Base-by-base conservation (phyloP, 352 stramenopile species). In the Plasmopara halstedii region DNA sequence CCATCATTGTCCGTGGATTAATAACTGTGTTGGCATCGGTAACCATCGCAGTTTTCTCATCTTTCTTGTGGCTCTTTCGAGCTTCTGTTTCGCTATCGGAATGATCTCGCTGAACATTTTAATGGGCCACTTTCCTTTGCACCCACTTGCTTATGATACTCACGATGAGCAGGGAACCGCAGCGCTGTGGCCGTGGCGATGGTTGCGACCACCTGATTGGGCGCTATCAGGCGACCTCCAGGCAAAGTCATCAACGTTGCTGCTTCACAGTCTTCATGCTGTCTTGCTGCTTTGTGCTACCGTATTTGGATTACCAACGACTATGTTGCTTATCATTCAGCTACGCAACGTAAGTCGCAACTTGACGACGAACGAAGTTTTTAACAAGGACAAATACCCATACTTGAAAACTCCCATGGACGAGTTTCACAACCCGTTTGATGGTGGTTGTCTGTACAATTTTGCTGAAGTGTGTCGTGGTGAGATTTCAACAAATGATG, bases 351-450 rank as follows among this genome's bases (percentile, higher is more conserved):
- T 89, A 20, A 50, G 53, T 7, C 63, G 57, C 33, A 89, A 88
- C 45, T 47, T 92, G 32, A 92, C 80, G 14, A 89, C 78, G 23
- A 92, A 92, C 53, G 80, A 92, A 59, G 64, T 87, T n/a, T 89
- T 92, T 53, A 92, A 92, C 56, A 89, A 87, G 47, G 80, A 86
- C 73, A 92, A 92, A 63, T 92, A 92, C 43, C 56, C 70, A 40
- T 91, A 91, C 52, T 44, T 92, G 23, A 89, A 87, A 62, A 85
- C 77, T 15, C 41, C 67, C n/a, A 67, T 75, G 56, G 75, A 88
- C 42, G 72, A 83, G 42, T 92, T 88, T 59, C 66, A 71, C 43
- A 92, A 89, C 45, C 80, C 80, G 18, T 92, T 83, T 45, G 80
- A 92, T 56, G 42, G 27, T 20, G 80, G 80, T 10, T 76, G 77